Evolutionary conservation across 345 rosid species (phyloP).

Genomic region (Theobroma cacao): DNA sequence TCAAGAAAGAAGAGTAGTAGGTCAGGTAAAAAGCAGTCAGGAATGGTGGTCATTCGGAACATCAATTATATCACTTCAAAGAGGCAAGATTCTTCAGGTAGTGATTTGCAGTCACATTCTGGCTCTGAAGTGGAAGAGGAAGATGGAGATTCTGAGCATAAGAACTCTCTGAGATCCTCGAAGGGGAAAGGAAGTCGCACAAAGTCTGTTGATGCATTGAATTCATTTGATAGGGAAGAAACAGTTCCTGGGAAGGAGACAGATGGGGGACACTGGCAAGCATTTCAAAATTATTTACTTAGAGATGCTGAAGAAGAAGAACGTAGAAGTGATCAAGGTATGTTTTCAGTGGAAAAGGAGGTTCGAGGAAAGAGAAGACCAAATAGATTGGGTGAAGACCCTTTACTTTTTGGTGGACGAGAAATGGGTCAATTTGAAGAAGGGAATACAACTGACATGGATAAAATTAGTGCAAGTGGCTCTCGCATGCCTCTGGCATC

Average conservation of each 20-base stretch:
- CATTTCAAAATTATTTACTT: constrained; percentile 75
- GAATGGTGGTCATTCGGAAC: constrained; percentile 79
- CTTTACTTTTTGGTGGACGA: constrained; percentile 46
- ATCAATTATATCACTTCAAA: constrained; percentile 78
- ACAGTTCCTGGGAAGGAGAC: constrained; percentile 41
- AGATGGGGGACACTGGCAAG: constrained; percentile 81
- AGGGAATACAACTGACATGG: constrained; percentile 40
- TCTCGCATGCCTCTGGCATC: constrained; percentile 46
- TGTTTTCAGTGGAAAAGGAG: constrained; percentile 65
- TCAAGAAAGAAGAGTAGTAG: constrained; percentile 35
- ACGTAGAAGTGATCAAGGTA: constrained; percentile 34
- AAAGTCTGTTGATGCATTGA: constrained; percentile 26
- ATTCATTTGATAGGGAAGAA: constrained; percentile 34
- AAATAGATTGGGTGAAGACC: constrained; percentile 51
- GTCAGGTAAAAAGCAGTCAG: constrained; percentile 63
- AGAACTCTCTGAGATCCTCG: constrained; percentile 34
- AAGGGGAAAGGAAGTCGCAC: constrained; percentile 29
- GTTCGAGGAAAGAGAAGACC: constrained; percentile 46
- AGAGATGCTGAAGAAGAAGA: constrained; percentile 80
- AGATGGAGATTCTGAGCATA: constrained; percentile 33
- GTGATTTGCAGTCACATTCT: constrained; percentile 55
- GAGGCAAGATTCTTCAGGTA: constrained; percentile 51
- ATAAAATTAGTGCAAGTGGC: constrained; percentile 43
- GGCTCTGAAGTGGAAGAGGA: constrained; percentile 49
- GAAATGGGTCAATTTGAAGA: constrained; percentile 42